Evolutionary conservation across 495 filamentous ascomycete genomes (phyloP).

Genomic region (Trichoderma reesei): DNA sequence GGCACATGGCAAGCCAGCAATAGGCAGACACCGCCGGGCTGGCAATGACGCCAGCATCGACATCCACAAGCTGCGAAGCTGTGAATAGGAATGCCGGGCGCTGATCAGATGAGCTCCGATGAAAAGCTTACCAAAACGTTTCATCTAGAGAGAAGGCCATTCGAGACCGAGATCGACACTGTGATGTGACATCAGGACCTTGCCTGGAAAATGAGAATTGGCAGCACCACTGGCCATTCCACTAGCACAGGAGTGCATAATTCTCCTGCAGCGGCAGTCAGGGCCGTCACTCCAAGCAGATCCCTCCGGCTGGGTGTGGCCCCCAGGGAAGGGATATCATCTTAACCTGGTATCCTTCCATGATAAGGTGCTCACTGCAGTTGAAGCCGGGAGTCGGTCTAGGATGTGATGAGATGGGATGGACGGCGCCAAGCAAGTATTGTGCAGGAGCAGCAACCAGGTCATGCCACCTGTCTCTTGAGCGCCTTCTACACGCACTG

Average conservation of each 20-base stretch:
- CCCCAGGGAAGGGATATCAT: not conserved
- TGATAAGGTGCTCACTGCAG: constrained; percentile 3
- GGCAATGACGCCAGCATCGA: not conserved
- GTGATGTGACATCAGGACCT: not conserved
- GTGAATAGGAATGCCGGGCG: not conserved
- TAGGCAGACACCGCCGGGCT: not conserved
- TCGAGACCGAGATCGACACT: not conserved
- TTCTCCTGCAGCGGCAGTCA: not conserved
- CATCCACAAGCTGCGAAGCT: not conserved
- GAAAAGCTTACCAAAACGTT: not conserved
- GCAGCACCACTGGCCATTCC: not conserved
- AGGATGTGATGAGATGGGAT: not conserved
- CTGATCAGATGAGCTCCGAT: not conserved
- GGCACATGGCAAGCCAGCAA: not conserved
- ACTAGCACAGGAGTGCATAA: not conserved
- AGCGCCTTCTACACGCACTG: not conserved
- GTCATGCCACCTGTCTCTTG: not conserved
- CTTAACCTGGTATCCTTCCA: not conserved
- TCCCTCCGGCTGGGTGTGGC: not conserved
- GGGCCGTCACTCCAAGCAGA: not conserved
- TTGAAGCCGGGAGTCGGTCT: not conserved
- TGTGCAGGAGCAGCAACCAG: not conserved
- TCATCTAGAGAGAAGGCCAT: not conserved
- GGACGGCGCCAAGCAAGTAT: not conserved
- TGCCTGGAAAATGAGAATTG: not conserved